phyloP scores from a whole-genome alignment of 345 rosid genomes.

The Hibiscus mutabilis region DNA sequence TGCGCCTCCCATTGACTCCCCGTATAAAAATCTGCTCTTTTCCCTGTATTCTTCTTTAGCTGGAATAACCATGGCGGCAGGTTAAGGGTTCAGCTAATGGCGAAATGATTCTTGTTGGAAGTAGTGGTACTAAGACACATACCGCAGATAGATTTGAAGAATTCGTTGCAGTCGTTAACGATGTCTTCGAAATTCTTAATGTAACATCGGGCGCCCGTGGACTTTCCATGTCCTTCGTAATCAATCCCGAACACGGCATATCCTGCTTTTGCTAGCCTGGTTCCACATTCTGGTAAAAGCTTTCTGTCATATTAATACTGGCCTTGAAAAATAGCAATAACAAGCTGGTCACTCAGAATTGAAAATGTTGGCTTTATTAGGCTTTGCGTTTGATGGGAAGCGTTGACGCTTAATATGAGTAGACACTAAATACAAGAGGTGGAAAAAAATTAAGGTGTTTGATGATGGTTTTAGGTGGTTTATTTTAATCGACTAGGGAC shows the following conservation, averaged over 20 bases:
- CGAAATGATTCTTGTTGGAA: too few relatives aligned
- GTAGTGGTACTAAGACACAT: slow-evolving; percentile 9
- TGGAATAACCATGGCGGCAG: slow-evolving; percentile 16
- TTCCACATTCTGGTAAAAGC: slow-evolving; percentile 63
- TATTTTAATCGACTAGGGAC: too few relatives aligned
- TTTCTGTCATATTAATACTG: slow-evolving; percentile 1
- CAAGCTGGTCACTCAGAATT: too few relatives aligned
- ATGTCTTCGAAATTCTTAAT: slow-evolving; percentile 74
- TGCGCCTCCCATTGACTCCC: slow-evolving; percentile 99
- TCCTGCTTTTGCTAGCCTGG: slow-evolving; percentile 62
- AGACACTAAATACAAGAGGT: too few relatives aligned
- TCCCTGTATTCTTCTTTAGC: slow-evolving; percentile 64
- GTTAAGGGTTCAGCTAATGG: background rate
- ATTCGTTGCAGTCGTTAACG: slow-evolving; percentile 64
- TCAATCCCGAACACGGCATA: slow-evolving; percentile 89
- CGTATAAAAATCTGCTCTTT: slow-evolving; percentile 83
- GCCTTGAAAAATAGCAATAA: too few relatives aligned
- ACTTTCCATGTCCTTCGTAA: slow-evolving; percentile 87
- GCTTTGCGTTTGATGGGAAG: background rate
- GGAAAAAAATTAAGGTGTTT: background rate
- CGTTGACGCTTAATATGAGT: too few relatives aligned
- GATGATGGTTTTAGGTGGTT: too few relatives aligned
- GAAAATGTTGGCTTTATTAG: background rate
- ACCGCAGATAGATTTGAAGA: slow-evolving; percentile 70
- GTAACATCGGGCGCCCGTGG: slow-evolving; percentile 83